These are phyloP conservation scores for Phytophthora idaei DNA, from an alignment of 352 stramenopile genomes.

Conservation along the genomic window DNA sequence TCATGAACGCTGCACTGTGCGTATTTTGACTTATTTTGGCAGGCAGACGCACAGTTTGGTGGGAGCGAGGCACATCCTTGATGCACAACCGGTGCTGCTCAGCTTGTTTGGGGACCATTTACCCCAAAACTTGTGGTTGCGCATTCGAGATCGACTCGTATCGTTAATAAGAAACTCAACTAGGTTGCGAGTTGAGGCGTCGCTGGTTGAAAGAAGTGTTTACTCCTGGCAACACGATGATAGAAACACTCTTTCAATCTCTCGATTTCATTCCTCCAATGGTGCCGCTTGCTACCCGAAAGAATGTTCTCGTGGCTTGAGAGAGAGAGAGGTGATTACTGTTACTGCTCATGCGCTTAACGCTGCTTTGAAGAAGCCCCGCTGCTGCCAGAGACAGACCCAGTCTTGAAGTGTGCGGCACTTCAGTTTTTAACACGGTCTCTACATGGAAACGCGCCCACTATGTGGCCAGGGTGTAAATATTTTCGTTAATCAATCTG, in stretches of 20 bases:
- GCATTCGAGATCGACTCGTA: slow-evolving; percentile 1
- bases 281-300: not conserved
- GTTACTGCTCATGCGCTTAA: slow-evolving; percentile 22
- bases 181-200: not conserved
- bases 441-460: slow-evolving; percentile 22
- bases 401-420: slow-evolving; percentile 22
- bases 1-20: slow-evolving; percentile 18
- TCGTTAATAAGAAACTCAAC: not conserved
- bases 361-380: slow-evolving; percentile 15
- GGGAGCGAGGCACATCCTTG: slow-evolving; percentile 27
- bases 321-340: slow-evolving; percentile 16
- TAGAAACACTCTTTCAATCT: not conserved
- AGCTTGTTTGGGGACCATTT: slow-evolving; percentile 19
- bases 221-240: too few relatives aligned
- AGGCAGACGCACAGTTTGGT: slow-evolving; percentile 23
- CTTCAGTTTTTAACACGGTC: slow-evolving; percentile 20
- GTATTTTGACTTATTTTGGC: slow-evolving; percentile 15
- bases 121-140: slow-evolving; percentile 17
- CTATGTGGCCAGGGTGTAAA: slow-evolving; percentile 7
- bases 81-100: slow-evolving; percentile 9
- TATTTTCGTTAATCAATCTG: slow-evolving; percentile 8
- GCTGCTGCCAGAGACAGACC: slow-evolving; percentile 23
- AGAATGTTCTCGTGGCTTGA: slow-evolving; percentile 17
- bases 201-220: too few relatives aligned
- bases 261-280: not conserved